Conservation (phyloP, 2,329 filamentous ascomycete species). For the Diaporthe citri region DNA sequence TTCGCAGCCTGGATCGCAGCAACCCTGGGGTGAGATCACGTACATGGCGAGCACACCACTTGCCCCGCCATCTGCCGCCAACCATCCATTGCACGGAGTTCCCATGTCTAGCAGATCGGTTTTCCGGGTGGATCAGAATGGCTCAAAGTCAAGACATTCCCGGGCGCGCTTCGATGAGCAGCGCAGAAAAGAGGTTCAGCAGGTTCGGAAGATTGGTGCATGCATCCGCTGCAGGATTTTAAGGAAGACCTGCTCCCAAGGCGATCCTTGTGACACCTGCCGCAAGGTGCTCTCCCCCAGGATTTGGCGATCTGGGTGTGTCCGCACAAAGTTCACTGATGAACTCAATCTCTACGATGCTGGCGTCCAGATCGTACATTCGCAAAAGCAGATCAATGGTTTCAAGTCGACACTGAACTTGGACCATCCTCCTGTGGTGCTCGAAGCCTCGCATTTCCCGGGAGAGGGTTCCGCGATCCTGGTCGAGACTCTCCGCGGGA, state of each 20-base stretch:
- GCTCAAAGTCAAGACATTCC: constrained; percentile 62
- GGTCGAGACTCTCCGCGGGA: constrained; percentile 57
- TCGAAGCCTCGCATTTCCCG: constrained; percentile 72
- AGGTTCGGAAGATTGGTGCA: constrained; percentile 73
- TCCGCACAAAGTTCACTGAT: constrained; percentile 72
- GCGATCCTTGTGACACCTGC: constrained; percentile 73
- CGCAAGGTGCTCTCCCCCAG: constrained; percentile 73
- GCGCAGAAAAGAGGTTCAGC: constrained; percentile 74
- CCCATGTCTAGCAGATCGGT: constrained; percentile 50
- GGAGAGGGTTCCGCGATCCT: constrained; percentile 59
- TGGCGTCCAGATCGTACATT: constrained; percentile 72
- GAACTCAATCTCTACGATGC: constrained; percentile 74
- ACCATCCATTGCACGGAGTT: constrained; percentile 34
- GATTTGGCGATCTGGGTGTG: constrained; percentile 75
- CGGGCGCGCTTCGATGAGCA: constrained; percentile 69
- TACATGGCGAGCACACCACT: constrained; percentile 55
- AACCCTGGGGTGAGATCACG: constrained; percentile 68
- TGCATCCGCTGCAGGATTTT: constrained; percentile 76
- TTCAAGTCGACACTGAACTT: constrained; percentile 65
- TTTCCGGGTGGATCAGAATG: constrained; percentile 66
- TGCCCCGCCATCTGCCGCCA: constrained; percentile 1
- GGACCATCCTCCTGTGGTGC: constrained; percentile 60
- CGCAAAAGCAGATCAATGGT: constrained; percentile 69
- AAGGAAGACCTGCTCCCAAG: constrained; percentile 75
- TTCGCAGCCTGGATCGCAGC: constrained; percentile 43